A percentile compares a stretch with the other conserved stretches of the same genome.
These are phyloP conservation scores for Trichomonas vaginalis DNA, from an alignment of 208 protist species.

Conservation along the genomic window DNA sequence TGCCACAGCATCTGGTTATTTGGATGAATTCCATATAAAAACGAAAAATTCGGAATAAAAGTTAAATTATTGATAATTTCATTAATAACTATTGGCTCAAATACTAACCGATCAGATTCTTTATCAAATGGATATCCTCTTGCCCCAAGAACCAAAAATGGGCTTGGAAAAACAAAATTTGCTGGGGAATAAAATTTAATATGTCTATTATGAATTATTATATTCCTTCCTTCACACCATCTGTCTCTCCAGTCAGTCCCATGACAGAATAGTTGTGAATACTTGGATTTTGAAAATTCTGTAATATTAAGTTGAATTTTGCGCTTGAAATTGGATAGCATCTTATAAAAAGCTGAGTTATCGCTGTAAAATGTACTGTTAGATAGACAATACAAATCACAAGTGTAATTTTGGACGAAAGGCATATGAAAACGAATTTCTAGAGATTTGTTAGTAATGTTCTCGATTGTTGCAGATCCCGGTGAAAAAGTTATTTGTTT, in stretches of 20 bases:
- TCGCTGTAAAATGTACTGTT: neutral
- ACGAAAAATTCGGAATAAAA: neutral
- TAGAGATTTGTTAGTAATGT: no score
- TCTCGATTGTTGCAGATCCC: no score
- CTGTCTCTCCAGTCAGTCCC: neutral
- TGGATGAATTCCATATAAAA: neutral
- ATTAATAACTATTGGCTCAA: neutral
- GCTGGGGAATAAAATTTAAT: neutral
- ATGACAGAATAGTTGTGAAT: neutral
- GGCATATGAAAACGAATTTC: neutral
- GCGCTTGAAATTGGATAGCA: neutral
- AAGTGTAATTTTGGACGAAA: neutral
- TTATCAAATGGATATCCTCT: neutral
- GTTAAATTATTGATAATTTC: neutral
- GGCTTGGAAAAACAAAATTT: neutral
- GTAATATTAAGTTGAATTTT: neutral
- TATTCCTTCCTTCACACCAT: neutral
- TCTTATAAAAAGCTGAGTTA: neutral
- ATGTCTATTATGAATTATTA: neutral
- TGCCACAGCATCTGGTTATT: neutral
- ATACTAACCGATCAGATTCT: neutral
- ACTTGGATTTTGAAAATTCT: neutral
- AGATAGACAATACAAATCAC: neutral
- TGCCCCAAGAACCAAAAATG: neutral
- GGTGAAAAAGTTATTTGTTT: no score